Evolutionary conservation across 805 yeast genomes (phyloP), one percentile per base, ranked within the genome.

Genomic region (Tetrapisispora pingtungensis): DNA sequence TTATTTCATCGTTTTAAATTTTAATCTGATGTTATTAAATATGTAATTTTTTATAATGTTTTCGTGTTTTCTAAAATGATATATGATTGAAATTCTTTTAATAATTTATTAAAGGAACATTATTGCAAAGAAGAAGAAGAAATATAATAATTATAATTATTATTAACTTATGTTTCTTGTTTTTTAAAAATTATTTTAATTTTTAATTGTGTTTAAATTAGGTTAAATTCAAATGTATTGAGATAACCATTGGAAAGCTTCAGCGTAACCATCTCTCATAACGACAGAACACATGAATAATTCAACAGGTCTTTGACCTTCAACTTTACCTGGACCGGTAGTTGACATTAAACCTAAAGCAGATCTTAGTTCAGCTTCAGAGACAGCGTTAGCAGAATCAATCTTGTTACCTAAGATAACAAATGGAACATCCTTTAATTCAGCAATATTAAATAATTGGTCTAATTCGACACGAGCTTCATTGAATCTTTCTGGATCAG

Each of bases 191-290:
- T n/a, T n/a, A n/a, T n/a, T n/a, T n/a, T n/a, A 14, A 17, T n/a
- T 33, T 7, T 2, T 13, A 33, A 5, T 22, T 34, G 10, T 5
- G 24, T 20, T 36, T 19, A 36, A 36, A 27, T 20, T 12, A 31
- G 19, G n/a, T 36, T 36, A 36, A 13, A 36, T 15, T 62, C 75
- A 90, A 58, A 90, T 90, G 69, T 84, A 90, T 71, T 93, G 95
- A 49, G 96, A 87, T 62, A 93, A 78, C 97, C 97, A 93, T 76
- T 87, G 84, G 78, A 93, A 88, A 51, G 95, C 98, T 58, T 93
- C 97, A 49, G 95, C 95, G 68, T 93, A 93, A 58, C 98, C 99
- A 68, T 86, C 89, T 77, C 97, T 86, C 96, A 89, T 84, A 45
- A 89, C 96, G 53, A 93, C 95, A 24, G 96, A 87, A 69, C 96